phyloP scores from a whole-genome alignment of 345 rosid species.

The Dipteronia sinensis region DNA sequence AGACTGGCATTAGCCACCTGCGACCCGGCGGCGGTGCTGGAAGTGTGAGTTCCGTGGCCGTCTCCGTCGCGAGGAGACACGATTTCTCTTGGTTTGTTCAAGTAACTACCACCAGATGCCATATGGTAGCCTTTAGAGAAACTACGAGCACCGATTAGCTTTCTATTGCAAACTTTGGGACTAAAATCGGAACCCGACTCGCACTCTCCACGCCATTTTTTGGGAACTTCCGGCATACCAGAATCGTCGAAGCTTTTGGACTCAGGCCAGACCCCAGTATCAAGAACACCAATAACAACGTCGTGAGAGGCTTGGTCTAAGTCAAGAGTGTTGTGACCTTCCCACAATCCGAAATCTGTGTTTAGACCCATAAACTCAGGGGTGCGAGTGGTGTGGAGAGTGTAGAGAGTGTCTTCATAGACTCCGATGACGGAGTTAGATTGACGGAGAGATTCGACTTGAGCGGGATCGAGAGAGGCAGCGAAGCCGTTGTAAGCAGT shows the following conservation, averaged over 20 bases:
- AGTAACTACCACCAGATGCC: constrained; percentile 52
- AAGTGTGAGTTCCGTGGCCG: constrained; percentile 92
- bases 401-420: constrained; percentile 67
- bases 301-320: constrained; percentile 44
- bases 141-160: constrained; percentile 76
- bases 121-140: constrained; percentile 74
- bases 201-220: constrained; percentile 73
- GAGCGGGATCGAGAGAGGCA: constrained; percentile 53
- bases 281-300: constrained; percentile 79
- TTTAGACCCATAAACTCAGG: constrained; percentile 81
- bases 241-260: constrained; percentile 64
- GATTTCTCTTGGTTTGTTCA: constrained; percentile 42
- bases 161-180: constrained; percentile 66
- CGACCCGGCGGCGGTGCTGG: constrained; percentile 78
- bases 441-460: constrained; percentile 53
- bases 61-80: constrained; percentile 75
- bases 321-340: constrained; percentile 33
- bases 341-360: constrained; percentile 37
- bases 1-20: constrained; percentile 68
- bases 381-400: constrained; percentile 80
- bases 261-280: constrained; percentile 94
- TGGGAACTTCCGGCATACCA: constrained; percentile 68
- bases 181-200: constrained; percentile 70
- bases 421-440: constrained; percentile 62
- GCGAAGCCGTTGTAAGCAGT: constrained; percentile 74